Evolutionary conservation across 352 stramenopile species (phyloP), one percentile per base, ranked within the genome.

Genomic region (Phytophthora tentaculata): DNA sequence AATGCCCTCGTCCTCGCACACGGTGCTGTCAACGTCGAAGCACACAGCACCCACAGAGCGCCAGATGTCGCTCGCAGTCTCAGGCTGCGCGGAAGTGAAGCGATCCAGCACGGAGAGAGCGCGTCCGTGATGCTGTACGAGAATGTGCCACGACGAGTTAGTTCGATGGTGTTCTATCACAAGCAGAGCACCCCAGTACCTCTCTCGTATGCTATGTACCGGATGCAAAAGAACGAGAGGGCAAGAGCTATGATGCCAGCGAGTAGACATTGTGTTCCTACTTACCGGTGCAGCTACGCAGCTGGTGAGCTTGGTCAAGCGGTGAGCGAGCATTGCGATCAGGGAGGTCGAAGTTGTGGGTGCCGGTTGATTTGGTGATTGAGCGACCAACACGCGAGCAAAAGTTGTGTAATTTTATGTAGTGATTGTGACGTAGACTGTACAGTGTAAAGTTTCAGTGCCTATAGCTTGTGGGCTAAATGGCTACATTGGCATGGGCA

Each of bases 1-100:
- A 72, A 99, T 99, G 20, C 98, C 98, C 77, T 99, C 97, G 45
- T 99, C 97, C 22, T 79, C 76, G 67, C 98, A 98, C 13, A 99
- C 96, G 3, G 98, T 99, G 72, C 91, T 98, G 83, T 99, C 97
- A 0, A 99, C 97, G 70, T 99, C 95, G 57, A 95, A 95, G 72
- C 87, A 96, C 24, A 96, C 86, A 28, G 86, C 88, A 14, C 75
- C 73, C 2, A 94, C 77, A 0, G 81, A 89, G n/a, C 83, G 78
- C 84, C 84, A 93, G 22, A 90, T 65, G 16, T 89, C 81, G 57
- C 72, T 78, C 41, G 69, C 59, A 8, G 63, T 65, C 60, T 67
- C 56, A 16, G 53, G 29, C 57, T 75, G 55, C 14, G 39, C 20
- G 3, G 56, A 70, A 50, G 54, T 76, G 56, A 73, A 75, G 56